Evolutionary conservation across 2,329 filamentous ascomycete species (phyloP).

Genomic region (Botryotinia calthae): DNA sequence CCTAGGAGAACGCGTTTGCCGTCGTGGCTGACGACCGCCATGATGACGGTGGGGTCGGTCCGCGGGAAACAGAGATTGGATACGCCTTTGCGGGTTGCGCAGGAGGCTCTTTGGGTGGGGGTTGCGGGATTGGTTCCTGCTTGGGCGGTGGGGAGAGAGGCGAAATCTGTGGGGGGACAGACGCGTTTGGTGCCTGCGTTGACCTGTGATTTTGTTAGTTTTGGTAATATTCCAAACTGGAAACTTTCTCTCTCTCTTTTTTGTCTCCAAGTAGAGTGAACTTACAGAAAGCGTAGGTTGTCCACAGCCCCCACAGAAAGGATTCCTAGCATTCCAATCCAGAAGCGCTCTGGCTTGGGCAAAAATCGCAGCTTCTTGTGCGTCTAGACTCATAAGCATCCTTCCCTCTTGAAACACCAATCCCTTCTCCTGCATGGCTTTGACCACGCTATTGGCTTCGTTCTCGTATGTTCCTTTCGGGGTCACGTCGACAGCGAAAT

Average conservation of each 20-base stretch:
- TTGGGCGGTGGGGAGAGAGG: conserved; percentile 38
- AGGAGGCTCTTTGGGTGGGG: conserved; percentile 60
- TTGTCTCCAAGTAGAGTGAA: neutral
- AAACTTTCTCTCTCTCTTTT: neutral
- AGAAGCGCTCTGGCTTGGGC: conserved; percentile 83
- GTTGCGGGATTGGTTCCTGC: conserved; percentile 43
- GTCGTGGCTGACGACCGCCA: conserved; percentile 82
- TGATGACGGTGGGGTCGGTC: conserved; percentile 85
- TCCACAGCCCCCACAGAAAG: conserved; percentile 88
- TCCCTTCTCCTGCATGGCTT: conserved; percentile 58
- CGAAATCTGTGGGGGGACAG: conserved; percentile 69
- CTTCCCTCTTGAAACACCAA: conserved; percentile 66
- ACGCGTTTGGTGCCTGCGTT: conserved; percentile 78
- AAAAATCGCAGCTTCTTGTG: conserved; percentile 73
- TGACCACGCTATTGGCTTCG: conserved; percentile 59
- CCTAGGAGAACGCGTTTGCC: conserved; percentile 70
- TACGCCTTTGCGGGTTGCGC: conserved; percentile 77
- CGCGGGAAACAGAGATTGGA: conserved; percentile 91
- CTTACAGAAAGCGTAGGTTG: conserved; percentile 70
- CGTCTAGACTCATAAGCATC: conserved; percentile 48
- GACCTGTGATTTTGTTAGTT: neutral
- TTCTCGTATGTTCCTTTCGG: conserved; percentile 63
- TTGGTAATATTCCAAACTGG: neutral
- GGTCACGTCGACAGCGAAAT: conserved; percentile 87
- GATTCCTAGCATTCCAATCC: conserved; percentile 93